Conservation (phyloP, 2,329 filamentous ascomycete species). For the Epichloe gansuensis region DNA sequence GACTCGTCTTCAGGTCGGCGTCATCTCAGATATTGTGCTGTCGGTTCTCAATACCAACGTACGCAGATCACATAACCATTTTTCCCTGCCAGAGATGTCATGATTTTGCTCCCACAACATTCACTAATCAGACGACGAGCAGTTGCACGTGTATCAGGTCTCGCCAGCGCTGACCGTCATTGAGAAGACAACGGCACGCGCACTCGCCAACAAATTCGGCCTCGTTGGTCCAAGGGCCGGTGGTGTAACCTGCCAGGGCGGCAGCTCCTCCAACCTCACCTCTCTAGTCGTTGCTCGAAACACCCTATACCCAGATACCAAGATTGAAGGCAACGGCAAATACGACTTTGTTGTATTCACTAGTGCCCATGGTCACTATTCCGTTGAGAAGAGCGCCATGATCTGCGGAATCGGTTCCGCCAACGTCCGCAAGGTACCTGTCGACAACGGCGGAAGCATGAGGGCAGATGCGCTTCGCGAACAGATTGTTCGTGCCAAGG, state of each 20-base stretch:
- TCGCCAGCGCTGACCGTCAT: slow-evolving; percentile 79
- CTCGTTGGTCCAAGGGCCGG: slow-evolving; percentile 57
- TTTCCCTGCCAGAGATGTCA: neutral
- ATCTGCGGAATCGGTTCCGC: slow-evolving; percentile 70
- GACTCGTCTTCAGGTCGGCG: slow-evolving; percentile 46
- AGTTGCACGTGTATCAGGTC: slow-evolving; percentile 85
- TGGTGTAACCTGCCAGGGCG: slow-evolving; percentile 69
- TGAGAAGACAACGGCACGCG: slow-evolving; percentile 67
- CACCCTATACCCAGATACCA: slow-evolving; percentile 67
- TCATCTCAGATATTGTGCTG: slow-evolving; percentile 74
- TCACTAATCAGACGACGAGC: neutral
- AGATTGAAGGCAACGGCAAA: slow-evolving; percentile 53
- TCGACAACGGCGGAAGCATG: slow-evolving; percentile 65
- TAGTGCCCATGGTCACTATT: slow-evolving; percentile 83
- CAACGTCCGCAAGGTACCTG: slow-evolving; percentile 60
- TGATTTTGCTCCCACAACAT: neutral
- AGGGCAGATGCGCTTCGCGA: slow-evolving; percentile 49
- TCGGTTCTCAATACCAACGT: slow-evolving; percentile 83
- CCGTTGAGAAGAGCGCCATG: slow-evolving; percentile 86
- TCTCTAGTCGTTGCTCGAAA: slow-evolving; percentile 83
- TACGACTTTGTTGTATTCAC: slow-evolving; percentile 74
- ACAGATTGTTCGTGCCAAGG: slow-evolving; percentile 47
- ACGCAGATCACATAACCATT: slow-evolving; percentile 14
- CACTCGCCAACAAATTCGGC: slow-evolving; percentile 65
- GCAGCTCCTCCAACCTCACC: slow-evolving; percentile 71